Evolutionary conservation across 2,329 filamentous ascomycete species (phyloP).

Genomic region (Zymoseptoria passerinii): DNA sequence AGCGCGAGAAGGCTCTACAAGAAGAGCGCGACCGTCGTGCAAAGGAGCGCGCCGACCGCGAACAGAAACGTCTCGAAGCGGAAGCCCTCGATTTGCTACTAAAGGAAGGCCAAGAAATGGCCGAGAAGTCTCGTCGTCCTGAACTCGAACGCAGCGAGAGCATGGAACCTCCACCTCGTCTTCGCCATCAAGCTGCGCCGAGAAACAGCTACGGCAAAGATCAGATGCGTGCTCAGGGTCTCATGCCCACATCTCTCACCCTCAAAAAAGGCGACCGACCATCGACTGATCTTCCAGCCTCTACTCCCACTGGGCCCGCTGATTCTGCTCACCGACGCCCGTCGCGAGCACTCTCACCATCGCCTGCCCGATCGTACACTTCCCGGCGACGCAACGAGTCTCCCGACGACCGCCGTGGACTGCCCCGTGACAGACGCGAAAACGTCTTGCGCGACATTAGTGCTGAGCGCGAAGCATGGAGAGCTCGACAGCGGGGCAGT

Average conservation of each 20-base stretch:
- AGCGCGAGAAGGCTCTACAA: slow-evolving; percentile 45
- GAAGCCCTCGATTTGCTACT: slow-evolving; percentile 47
- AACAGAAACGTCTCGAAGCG: slow-evolving; percentile 49
- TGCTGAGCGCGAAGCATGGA: slow-evolving; percentile 28
- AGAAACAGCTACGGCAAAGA: slow-evolving; percentile 21
- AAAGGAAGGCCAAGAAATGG: slow-evolving; percentile 47
- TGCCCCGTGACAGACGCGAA: slow-evolving; percentile 18
- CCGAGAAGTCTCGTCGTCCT: slow-evolving; percentile 44
- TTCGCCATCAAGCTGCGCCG: slow-evolving; percentile 15
- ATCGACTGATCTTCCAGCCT: slow-evolving; percentile 7
- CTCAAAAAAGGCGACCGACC: slow-evolving; percentile 24
- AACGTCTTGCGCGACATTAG: slow-evolving; percentile 26
- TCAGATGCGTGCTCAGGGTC: slow-evolving; percentile 25
- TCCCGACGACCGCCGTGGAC: slow-evolving; percentile 18
- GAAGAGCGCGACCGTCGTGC: slow-evolving; percentile 37
- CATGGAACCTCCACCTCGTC: slow-evolving; percentile 34
- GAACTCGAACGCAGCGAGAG: slow-evolving; percentile 41
- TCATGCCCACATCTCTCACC: slow-evolving; percentile 27
- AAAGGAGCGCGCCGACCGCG: slow-evolving; percentile 33
- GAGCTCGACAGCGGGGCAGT: slow-evolving; percentile 20
- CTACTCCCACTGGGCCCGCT: slow-evolving; percentile 12
- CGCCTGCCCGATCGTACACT: slow-evolving; percentile 19
- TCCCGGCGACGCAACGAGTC: slow-evolving; percentile 20
- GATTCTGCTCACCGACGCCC: slow-evolving; percentile 12
- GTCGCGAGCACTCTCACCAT: slow-evolving; percentile 21